phyloP scores from a whole-genome alignment of 202 grass and related monocot species.

The Schoenoplectus triqueter region DNA sequence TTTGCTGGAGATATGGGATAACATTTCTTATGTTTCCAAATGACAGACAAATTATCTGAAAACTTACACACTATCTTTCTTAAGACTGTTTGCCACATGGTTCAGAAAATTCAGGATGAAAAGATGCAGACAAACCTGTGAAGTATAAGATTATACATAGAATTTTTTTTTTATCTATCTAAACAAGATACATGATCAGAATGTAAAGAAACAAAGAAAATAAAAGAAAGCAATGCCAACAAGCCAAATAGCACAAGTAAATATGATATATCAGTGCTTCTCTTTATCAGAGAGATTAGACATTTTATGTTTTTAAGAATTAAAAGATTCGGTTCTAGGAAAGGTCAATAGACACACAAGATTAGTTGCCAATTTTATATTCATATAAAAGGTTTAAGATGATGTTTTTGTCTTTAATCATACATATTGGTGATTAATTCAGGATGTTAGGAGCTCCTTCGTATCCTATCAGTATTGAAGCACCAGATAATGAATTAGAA shows the following conservation, averaged over 20 bases:
- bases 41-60: not conserved
- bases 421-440: too few relatives aligned
- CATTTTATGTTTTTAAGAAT: slow-evolving; percentile 1
- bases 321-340: not conserved
- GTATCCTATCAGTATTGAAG: too few relatives aligned
- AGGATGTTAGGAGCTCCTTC: too few relatives aligned
- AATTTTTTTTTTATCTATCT: slow-evolving; percentile 15
- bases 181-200: slow-evolving; percentile 21
- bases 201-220: not conserved
- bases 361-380: too few relatives aligned
- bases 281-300: not conserved
- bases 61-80: slow-evolving; percentile 95
- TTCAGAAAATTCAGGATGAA: slow-evolving; percentile 93
- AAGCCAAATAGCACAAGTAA: not conserved
- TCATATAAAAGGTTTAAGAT: too few relatives aligned
- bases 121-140: slow-evolving; percentile 84
- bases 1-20: not conserved
- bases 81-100: slow-evolving; percentile 93
- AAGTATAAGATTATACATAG: slow-evolving; percentile 18
- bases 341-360: not conserved
- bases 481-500: too few relatives aligned
- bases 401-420: too few relatives aligned
- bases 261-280: not conserved
- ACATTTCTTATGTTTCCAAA: not conserved
- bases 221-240: not conserved